These are phyloP conservation scores for Podosphaera fusca DNA, from an alignment of 2,329 filamentous ascomycete genomes.

Conservation along the genomic window DNA sequence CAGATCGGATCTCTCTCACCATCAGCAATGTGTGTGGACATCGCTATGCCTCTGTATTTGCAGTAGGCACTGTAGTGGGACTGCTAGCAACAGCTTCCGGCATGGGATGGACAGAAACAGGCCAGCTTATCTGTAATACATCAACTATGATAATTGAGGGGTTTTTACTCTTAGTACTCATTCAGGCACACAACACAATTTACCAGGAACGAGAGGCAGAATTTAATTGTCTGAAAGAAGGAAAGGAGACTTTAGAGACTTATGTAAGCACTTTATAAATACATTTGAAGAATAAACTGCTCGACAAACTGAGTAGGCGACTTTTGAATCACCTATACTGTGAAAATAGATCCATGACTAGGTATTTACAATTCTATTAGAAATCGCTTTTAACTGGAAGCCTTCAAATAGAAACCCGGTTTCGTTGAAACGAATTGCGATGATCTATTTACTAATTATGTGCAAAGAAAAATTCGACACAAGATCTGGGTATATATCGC, in stretches of 20 bases:
- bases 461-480: too few species aligned
- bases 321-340: too few species aligned
- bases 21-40: neutral
- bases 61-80: slow-evolving; percentile 1
- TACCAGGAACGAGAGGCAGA: slow-evolving; percentile 1
- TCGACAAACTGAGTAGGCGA: too few species aligned
- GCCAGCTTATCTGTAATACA: slow-evolving; percentile 4
- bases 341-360: too few species aligned
- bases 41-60: neutral
- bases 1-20: neutral
- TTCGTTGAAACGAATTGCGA: too few species aligned
- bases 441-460: too few species aligned
- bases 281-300: too few species aligned
- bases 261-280: neutral
- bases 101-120: slow-evolving; percentile 3
- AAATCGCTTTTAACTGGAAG: too few species aligned
- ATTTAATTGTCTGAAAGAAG: neutral
- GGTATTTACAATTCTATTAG: too few species aligned
- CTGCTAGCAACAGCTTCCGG: slow-evolving; percentile 1
- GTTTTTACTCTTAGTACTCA: slow-evolving; percentile 3
- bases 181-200: slow-evolving; percentile 3
- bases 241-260: neutral
- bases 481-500: too few species aligned
- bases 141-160: slow-evolving; percentile 5
- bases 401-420: too few species aligned